These are phyloP conservation scores for Pseudocercospora fijiensis DNA, from an alignment of 2,329 filamentous ascomycete genomes.

Conservation along the genomic window DNA sequence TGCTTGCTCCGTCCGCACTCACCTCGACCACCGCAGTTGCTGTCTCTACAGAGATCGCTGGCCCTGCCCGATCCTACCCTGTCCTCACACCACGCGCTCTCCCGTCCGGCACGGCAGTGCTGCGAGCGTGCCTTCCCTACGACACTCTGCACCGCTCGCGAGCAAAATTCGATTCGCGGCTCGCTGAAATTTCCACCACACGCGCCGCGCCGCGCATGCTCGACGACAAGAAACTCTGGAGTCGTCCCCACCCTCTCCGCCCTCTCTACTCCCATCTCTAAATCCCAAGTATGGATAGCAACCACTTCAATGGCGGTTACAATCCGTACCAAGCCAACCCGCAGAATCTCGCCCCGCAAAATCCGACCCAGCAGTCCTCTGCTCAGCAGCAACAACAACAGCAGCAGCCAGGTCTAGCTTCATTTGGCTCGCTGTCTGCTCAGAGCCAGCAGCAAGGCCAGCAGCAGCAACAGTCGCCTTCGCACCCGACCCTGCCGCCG, in stretches of 20 bases:
- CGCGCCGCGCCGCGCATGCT: neutral
- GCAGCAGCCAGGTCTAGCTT: constrained; percentile 23
- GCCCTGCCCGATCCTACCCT: too few relatives aligned
- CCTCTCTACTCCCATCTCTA: constrained; percentile 5
- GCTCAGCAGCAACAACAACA: constrained; percentile 25
- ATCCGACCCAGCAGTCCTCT: constrained; percentile 17
- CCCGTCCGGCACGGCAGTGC: constrained; percentile 1
- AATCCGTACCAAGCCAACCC: constrained; percentile 25
- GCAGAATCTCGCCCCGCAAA: constrained; percentile 19
- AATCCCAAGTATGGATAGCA: constrained; percentile 17
- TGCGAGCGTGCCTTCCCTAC: constrained; percentile 12
- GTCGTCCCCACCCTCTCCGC: constrained; percentile 11
- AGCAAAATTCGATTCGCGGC: neutral
- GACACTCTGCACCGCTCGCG: neutral
- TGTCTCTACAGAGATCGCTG: neutral
- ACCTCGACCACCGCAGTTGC: neutral
- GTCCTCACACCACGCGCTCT: neutral
- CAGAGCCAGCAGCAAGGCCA: constrained; percentile 28
- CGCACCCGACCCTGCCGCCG: constrained; percentile 38
- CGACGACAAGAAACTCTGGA: constrained; percentile 15
- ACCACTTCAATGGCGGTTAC: constrained; percentile 26
- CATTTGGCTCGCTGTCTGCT: constrained; percentile 31
- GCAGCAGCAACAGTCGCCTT: constrained; percentile 24
- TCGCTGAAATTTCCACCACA: neutral
- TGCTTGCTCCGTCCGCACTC: neutral